These are phyloP conservation scores for Vachellia collinsii DNA, from an alignment of 306 rosid species.

Conservation along the genomic window DNA sequence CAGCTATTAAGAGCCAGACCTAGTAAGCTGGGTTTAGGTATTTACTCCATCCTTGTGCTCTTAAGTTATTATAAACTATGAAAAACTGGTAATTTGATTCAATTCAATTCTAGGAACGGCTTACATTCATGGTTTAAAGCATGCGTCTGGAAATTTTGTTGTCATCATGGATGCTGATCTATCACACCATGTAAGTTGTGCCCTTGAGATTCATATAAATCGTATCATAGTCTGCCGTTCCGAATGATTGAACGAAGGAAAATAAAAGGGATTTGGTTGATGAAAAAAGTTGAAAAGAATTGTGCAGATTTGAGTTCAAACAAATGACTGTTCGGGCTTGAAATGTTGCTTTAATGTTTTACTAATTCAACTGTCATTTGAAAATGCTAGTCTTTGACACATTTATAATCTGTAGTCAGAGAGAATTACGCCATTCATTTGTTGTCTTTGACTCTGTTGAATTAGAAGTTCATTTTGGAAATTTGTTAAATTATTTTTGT, in stretches of 20 bases:
- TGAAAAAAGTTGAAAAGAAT: background rate
- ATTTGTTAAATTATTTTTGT: background rate
- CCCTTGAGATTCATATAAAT: constrained; percentile 7
- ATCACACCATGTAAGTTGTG: constrained; percentile 80
- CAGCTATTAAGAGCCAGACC: constrained; percentile 89
- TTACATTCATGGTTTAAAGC: constrained; percentile 89
- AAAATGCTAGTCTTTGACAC: background rate
- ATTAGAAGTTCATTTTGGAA: background rate
- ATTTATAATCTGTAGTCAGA: background rate
- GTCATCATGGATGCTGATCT: constrained; percentile 97
- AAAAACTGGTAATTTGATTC: constrained; percentile 36
- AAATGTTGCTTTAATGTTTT: background rate
- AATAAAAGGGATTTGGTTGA: background rate
- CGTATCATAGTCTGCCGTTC: constrained; percentile 27
- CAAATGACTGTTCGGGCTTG: background rate
- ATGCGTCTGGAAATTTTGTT: constrained; percentile 92
- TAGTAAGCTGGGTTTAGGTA: constrained; percentile 91
- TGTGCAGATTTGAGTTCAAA: background rate
- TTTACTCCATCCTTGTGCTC: constrained; percentile 28
- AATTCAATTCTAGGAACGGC: constrained; percentile 81
- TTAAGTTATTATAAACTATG: background rate
- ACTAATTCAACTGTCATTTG: too few species aligned
- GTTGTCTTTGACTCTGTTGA: background rate
- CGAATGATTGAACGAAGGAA: background rate
- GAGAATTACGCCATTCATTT: background rate